phyloP scores from a whole-genome alignment of 495 filamentous ascomycete species.

The Echria macrotheca region DNA sequence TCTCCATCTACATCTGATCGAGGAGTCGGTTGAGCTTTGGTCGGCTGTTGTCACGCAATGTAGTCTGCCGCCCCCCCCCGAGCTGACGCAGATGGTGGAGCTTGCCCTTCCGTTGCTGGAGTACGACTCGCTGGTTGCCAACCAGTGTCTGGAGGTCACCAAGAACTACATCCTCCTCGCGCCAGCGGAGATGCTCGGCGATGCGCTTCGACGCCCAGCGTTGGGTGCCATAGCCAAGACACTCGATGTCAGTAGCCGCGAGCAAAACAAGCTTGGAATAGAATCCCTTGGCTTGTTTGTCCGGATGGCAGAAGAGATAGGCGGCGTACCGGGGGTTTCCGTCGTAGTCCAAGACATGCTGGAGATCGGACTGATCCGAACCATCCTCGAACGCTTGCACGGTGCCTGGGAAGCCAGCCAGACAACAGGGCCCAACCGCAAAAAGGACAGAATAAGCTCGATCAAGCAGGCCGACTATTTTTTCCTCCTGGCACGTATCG shows the following conservation, averaged over 20 bases:
- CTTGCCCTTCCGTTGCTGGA: constrained; percentile 67
- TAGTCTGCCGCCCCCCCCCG: constrained; percentile 55
- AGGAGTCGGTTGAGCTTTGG: constrained; percentile 91
- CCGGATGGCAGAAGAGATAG: constrained; percentile 60
- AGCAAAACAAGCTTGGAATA: constrained; percentile 61
- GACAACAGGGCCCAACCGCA: constrained; percentile 69
- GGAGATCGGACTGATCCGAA: constrained; percentile 57
- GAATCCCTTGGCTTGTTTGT: constrained; percentile 67
- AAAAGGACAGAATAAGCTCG: constrained; percentile 54
- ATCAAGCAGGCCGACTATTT: constrained; percentile 79
- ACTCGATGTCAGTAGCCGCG: constrained; percentile 54
- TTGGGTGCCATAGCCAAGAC: constrained; percentile 55
- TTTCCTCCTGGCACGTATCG: constrained; percentile 72
- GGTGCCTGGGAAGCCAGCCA: constrained; percentile 66
- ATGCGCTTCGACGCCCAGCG: constrained; percentile 52
- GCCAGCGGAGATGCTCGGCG: constrained; percentile 65
- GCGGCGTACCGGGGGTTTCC: constrained; percentile 58
- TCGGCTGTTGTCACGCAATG: constrained; percentile 67
- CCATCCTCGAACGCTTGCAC: constrained; percentile 65
- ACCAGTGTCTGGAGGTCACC: constrained; percentile 59
- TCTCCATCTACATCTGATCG: constrained; percentile 75
- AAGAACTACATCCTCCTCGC: constrained; percentile 75
- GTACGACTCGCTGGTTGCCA: constrained; percentile 46
- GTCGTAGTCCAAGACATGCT: constrained; percentile 64
- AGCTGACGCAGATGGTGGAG: constrained; percentile 61